Evolutionary conservation across 345 rosid genomes (phyloP).

Genomic region (Lumnitzera racemosa): DNA sequence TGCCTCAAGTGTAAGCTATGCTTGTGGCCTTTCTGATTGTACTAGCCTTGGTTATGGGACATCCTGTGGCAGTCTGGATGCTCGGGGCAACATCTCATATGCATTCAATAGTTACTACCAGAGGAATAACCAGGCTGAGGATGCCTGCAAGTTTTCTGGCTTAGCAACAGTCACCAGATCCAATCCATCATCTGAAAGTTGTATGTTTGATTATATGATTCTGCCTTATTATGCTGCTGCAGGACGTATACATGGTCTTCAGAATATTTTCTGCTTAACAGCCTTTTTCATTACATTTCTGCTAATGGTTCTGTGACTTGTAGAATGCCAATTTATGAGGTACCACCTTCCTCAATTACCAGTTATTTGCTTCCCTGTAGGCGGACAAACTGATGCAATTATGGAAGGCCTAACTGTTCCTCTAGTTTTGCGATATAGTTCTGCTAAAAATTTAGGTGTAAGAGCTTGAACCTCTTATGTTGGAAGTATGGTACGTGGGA

Average conservation of each 20-base stretch:
- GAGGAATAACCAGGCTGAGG: constrained; percentile 59
- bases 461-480: too few relatives aligned
- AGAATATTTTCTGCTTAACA: constrained; percentile 14
- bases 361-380: not conserved
- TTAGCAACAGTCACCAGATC: constrained; percentile 45
- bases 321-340: constrained; percentile 3
- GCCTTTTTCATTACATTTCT: constrained; percentile 21
- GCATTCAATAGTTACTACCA: constrained; percentile 94
- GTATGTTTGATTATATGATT: constrained; percentile 63
- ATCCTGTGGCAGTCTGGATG: constrained; percentile 58
- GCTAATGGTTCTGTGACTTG: constrained; percentile 22
- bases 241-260: not conserved
- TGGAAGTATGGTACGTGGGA: too few relatives aligned
- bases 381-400: not conserved
- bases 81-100: constrained; percentile 58
- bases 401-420: not conserved
- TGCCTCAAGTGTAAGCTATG: constrained; percentile 66
- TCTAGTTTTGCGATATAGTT: not conserved
- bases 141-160: constrained; percentile 74
- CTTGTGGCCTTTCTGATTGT: constrained; percentile 76
- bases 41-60: constrained; percentile 86
- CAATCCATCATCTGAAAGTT: constrained; percentile 51
- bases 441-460: too few relatives aligned
- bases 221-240: constrained; percentile 64
- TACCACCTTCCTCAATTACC: constrained; percentile 12